Evolutionary conservation across 2,329 filamentous ascomycete genomes (phyloP), one percentile per base, ranked within the genome.

Genomic region (Fusarium sp.): DNA sequence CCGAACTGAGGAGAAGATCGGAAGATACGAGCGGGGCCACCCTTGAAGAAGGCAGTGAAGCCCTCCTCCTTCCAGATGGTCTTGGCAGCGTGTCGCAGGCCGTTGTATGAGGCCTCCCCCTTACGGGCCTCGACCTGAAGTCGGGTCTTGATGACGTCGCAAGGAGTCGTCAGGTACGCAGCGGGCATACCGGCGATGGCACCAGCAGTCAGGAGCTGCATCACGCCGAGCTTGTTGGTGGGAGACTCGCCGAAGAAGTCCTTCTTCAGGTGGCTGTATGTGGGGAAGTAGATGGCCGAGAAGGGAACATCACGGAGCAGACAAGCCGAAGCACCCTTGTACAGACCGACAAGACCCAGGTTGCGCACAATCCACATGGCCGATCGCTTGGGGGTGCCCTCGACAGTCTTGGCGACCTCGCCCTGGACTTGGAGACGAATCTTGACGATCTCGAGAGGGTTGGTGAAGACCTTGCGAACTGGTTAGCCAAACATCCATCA

Each of bases 321-420:
- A 85, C 96, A 99, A 22, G 96, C 96, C 52, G 92, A 94, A 22
- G 96, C 96, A 71, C 96, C 96, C 89, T 98, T 98, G 89, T 99
- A 99, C 77, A 99, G 88, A 66, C 96, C 96, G 59, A 97, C 88
- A 58, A 99, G 90, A 88, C 96, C 96, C 72, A 99, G 87, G 84
- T 99, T 98, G 82, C 92, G 92, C 71, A 98, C 93, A 77, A 99
- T 98, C 96, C 96, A 99, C 87, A 98, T 93, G 67, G 96, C 96
- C 13, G 95, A 98, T 76, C 96, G 93, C 84, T 93, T 95, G 62
- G 94, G 94, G 18, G 93, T 90, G 67, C 92, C 93, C 74, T 96
- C 93, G 29, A 94, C 91, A 57, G 88, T 93, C 87, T 98, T 98
- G 74, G 94, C 93, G 47, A 98, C 92, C 84, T 99, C 96, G 69